Percentiles rank a stretch among this genome's conserved stretches.
phyloP scores from a whole-genome alignment of 352 stramenopile genomes.

The Globisporangium camurandrum region DNA sequence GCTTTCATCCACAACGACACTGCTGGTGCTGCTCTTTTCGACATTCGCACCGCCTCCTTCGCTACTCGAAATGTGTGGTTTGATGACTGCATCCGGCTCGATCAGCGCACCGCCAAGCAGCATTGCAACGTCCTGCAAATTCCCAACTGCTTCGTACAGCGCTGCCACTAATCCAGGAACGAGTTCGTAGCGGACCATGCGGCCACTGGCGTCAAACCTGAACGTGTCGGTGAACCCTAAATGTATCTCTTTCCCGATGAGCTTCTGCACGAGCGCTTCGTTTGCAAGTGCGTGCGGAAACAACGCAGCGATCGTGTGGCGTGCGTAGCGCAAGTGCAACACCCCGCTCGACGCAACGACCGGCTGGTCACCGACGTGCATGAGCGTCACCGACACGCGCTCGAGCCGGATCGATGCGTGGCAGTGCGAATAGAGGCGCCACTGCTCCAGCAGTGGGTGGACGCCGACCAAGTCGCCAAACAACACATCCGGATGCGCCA shows the following conservation, averaged over 20 bases:
- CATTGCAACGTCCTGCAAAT: slow-evolving; percentile 24
- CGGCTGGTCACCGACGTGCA: slow-evolving; percentile 13
- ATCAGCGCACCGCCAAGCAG: slow-evolving; percentile 29
- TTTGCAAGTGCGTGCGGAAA: slow-evolving; percentile 30
- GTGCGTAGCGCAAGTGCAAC: slow-evolving; percentile 36
- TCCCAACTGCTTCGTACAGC: slow-evolving; percentile 28
- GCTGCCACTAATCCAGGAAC: slow-evolving; percentile 27
- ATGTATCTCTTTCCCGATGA: slow-evolving; percentile 36
- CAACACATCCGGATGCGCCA: slow-evolving; percentile 17
- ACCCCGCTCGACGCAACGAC: slow-evolving; percentile 21
- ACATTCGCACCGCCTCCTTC: not conserved
- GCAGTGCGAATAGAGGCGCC: slow-evolving; percentile 20
- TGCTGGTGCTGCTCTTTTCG: not conserved
- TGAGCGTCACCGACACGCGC: slow-evolving; percentile 17
- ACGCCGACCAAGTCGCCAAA: slow-evolving; percentile 16
- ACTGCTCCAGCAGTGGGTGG: slow-evolving; percentile 18
- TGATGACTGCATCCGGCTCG: slow-evolving; percentile 18
- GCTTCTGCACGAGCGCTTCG: slow-evolving; percentile 30
- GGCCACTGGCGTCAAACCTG: slow-evolving; percentile 26
- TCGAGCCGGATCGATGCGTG: slow-evolving; percentile 24
- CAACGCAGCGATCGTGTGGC: slow-evolving; percentile 36
- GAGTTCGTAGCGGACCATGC: slow-evolving; percentile 23
- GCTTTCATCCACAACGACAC: not conserved
- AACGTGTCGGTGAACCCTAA: slow-evolving; percentile 34
- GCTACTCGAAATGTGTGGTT: slow-evolving; percentile 10